phyloP scores from a whole-genome alignment of 441 rosid species.

The Arabidopsis hybrid region DNA sequence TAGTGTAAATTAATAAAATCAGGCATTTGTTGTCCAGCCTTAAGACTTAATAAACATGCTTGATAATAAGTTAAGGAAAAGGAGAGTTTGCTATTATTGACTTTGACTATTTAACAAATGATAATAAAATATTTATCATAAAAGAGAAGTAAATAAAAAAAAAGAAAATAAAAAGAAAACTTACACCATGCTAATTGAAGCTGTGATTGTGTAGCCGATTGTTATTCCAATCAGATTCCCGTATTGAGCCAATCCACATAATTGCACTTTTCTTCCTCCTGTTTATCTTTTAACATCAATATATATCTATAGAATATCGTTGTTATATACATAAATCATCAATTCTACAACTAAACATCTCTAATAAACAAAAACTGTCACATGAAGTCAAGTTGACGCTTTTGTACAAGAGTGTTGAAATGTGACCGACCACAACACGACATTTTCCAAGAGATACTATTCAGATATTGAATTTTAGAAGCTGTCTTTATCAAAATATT shows the following conservation, averaged over 20 bases:
- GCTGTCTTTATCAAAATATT: background rate
- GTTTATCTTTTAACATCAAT: slow-evolving; percentile 8
- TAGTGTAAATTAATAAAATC: background rate
- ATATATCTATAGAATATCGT: background rate
- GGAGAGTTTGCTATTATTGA: slow-evolving; percentile 17
- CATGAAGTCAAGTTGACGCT: slow-evolving; percentile 29
- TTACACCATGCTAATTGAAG: slow-evolving; percentile 96
- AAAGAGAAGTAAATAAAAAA: background rate
- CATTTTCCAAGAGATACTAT: slow-evolving; percentile 1
- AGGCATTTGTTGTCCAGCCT: background rate
- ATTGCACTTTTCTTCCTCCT: slow-evolving; percentile 83
- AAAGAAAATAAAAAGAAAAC: slow-evolving; percentile 26
- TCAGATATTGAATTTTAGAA: background rate
- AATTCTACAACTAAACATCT: background rate
- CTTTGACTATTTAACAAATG: background rate
- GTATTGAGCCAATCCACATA: slow-evolving; percentile 90
- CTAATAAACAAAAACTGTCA: slow-evolving; percentile 9
- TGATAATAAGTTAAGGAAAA: background rate
- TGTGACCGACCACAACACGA: background rate
- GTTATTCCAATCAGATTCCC: slow-evolving; percentile 73
- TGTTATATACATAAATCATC: background rate
- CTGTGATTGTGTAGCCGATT: slow-evolving; percentile 91
- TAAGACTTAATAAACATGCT: slow-evolving; percentile 10
- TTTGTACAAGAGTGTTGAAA: slow-evolving; percentile 3
- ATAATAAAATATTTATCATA: background rate